Evolutionary conservation across 1,284 basidiomycete genomes (phyloP).

Genomic region (Boletus austroedulis): DNA sequence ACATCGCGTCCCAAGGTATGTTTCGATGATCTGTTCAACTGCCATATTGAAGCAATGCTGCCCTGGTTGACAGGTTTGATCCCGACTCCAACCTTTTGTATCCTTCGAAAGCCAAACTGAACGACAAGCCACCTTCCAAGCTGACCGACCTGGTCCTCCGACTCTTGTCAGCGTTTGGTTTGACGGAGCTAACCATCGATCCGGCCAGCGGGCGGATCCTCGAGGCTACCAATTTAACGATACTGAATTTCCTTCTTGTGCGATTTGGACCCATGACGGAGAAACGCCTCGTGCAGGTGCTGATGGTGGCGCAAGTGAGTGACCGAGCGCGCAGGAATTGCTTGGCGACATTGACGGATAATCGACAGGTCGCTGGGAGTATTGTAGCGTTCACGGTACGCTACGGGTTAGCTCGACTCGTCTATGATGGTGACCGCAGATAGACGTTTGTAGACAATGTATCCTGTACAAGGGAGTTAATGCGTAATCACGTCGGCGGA

Average conservation of each 20-base stretch:
- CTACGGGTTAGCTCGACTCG: slow-evolving; percentile 82
- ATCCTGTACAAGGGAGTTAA: slow-evolving; percentile 16
- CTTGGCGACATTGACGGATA: slow-evolving; percentile 6
- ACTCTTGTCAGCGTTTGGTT: slow-evolving; percentile 55
- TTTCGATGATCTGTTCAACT: background rate
- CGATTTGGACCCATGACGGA: slow-evolving; percentile 80
- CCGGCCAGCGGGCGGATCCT: slow-evolving; percentile 54
- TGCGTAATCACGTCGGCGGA: slow-evolving; percentile 27
- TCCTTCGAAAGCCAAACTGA: slow-evolving; percentile 68
- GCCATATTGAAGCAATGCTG: slow-evolving; percentile 2
- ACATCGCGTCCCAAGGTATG: slow-evolving; percentile 85
- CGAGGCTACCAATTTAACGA: slow-evolving; percentile 82
- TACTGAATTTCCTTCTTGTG: slow-evolving; percentile 81
- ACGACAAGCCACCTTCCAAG: slow-evolving; percentile 49
- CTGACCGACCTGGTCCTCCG: slow-evolving; percentile 55
- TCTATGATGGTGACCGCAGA: slow-evolving; percentile 87
- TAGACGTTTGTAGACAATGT: slow-evolving; percentile 33
- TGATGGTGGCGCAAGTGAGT: slow-evolving; percentile 71
- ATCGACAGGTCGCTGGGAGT: slow-evolving; percentile 62
- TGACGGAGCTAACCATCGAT: slow-evolving; percentile 66
- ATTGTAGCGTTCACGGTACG: slow-evolving; percentile 76
- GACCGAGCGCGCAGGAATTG: too few relatives aligned
- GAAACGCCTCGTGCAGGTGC: slow-evolving; percentile 65
- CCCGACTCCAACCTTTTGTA: slow-evolving; percentile 66
- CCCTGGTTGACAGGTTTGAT: slow-evolving; percentile 57